These are phyloP conservation scores for Lachancea quebecensis DNA, from an alignment of 805 yeast species.

Conservation along the genomic window DNA sequence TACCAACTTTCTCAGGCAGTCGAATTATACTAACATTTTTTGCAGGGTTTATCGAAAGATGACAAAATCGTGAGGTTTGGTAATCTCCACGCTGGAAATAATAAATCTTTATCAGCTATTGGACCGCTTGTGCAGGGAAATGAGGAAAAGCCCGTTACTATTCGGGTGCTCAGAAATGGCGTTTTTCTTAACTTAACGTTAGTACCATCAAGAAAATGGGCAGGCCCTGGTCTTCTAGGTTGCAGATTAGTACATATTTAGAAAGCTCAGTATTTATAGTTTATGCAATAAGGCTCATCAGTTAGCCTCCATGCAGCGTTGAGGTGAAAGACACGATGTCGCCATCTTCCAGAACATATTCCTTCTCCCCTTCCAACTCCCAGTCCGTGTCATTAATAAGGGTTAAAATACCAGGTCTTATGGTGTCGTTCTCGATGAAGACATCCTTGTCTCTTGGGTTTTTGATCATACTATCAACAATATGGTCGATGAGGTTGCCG, in stretches of 20 bases:
- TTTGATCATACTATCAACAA: conserved; percentile 48
- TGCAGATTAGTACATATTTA: conserved; percentile 41
- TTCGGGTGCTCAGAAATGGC: conserved; percentile 31
- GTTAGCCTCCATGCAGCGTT: conserved; percentile 87
- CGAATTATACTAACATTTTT: conserved; percentile 24
- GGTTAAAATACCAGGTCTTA: conserved; percentile 89
- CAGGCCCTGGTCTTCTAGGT: conserved; percentile 63
- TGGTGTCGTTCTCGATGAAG: conserved; percentile 72
- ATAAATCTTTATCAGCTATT: conserved; percentile 41
- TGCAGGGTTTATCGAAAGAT: conserved; percentile 41
- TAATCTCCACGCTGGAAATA: conserved; percentile 47
- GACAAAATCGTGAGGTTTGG: conserved; percentile 57
- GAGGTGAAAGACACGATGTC: conserved; percentile 85
- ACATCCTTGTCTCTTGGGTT: conserved; percentile 61
- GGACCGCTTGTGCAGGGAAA: conserved; percentile 39
- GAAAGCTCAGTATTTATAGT: background rate
- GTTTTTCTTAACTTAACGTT: conserved; percentile 27
- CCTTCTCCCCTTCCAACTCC: conserved; percentile 90
- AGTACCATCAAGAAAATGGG: conserved; percentile 50
- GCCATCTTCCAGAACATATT: conserved; percentile 64
- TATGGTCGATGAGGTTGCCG: conserved; percentile 48
- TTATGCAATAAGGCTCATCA: too few relatives aligned
- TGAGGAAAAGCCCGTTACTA: conserved; percentile 24
- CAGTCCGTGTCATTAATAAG: conserved; percentile 92
- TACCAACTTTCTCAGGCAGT: background rate